Evolutionary conservation across 2,329 filamentous ascomycete genomes (phyloP).

Genomic region (Neoarthrinium moseri): DNA sequence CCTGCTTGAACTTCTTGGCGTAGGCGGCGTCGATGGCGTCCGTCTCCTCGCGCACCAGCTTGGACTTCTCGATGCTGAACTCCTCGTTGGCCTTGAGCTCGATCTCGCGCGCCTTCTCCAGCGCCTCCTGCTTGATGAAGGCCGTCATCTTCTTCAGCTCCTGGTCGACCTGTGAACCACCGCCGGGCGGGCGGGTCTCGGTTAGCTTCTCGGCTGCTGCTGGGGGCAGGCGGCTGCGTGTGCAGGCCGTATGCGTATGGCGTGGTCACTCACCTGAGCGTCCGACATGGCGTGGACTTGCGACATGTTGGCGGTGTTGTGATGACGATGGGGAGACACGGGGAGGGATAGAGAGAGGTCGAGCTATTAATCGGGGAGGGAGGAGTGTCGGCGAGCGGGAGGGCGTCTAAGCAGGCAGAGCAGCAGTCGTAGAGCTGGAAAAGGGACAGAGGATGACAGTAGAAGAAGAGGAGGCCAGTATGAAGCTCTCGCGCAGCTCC

Average conservation of each 20-base stretch:
- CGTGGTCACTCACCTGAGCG: slow-evolving; percentile 71
- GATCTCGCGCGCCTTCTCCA: slow-evolving; percentile 96
- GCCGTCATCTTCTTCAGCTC: slow-evolving; percentile 99
- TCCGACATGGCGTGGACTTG: slow-evolving; percentile 93
- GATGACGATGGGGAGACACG: slow-evolving; percentile 15
- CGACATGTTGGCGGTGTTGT: slow-evolving; percentile 68
- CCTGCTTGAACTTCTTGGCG: slow-evolving; percentile 99
- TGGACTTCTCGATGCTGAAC: slow-evolving; percentile 98
- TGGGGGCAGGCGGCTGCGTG: slow-evolving; percentile 7
- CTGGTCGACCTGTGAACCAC: slow-evolving; percentile 82
- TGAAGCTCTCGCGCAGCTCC: too few relatives aligned
- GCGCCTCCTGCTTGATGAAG: slow-evolving; percentile 98
- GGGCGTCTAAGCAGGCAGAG: too few relatives aligned
- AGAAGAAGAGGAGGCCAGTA: neutral
- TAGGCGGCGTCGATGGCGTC: slow-evolving; percentile 88
- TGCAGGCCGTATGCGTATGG: neutral
- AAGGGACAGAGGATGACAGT: neutral
- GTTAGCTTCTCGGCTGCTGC: slow-evolving; percentile 14
- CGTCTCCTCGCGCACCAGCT: slow-evolving; percentile 94
- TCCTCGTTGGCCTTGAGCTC: slow-evolving; percentile 98
- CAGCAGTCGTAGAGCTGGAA: too few relatives aligned
- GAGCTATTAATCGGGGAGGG: neutral
- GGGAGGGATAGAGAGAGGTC: slow-evolving; percentile 5
- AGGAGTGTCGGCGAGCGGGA: neutral
- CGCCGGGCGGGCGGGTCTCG: slow-evolving; percentile 1